phyloP scores from a whole-genome alignment of 148 eudicot species.

The Cornus kousa region DNA sequence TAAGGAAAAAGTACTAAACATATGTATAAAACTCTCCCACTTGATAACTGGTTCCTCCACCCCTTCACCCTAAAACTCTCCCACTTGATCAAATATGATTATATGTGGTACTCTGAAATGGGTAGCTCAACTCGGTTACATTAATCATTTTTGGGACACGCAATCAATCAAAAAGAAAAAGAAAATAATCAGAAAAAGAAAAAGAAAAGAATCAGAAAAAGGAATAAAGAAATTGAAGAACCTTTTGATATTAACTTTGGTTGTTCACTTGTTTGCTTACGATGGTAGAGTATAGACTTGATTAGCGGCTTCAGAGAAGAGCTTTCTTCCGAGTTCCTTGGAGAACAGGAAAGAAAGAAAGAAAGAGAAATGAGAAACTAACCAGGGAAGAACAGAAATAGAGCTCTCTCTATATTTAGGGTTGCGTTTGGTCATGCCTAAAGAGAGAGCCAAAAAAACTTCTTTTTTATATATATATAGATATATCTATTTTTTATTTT shows the following conservation, averaged over 20 bases:
- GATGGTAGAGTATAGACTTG: neutral
- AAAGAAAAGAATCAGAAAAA: neutral
- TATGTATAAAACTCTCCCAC: neutral
- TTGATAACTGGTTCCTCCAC: neutral
- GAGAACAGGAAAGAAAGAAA: constrained; percentile 10
- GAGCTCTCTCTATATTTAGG: constrained; percentile 7
- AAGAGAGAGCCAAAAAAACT: neutral
- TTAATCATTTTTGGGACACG: neutral
- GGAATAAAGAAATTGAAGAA: neutral
- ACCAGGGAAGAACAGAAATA: neutral
- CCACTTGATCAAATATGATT: neutral
- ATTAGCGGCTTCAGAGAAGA: neutral
- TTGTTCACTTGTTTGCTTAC: neutral
- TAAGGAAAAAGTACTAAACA: neutral
- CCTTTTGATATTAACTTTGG: neutral
- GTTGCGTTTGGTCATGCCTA: neutral
- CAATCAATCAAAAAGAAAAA: neutral
- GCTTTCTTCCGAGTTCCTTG: constrained; percentile 18
- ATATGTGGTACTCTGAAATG: neutral
- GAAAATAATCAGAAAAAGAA: neutral
- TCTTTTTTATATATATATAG: too few species aligned
- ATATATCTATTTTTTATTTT: too few species aligned
- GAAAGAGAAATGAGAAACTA: neutral
- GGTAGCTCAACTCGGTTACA: neutral
- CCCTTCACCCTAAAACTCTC: neutral